Percentiles rank a stretch among this genome's conserved stretches.
Evolutionary conservation across 768 basidiomycete genomes (phyloP).

Genomic region (Tubosaeta sp.): DNA sequence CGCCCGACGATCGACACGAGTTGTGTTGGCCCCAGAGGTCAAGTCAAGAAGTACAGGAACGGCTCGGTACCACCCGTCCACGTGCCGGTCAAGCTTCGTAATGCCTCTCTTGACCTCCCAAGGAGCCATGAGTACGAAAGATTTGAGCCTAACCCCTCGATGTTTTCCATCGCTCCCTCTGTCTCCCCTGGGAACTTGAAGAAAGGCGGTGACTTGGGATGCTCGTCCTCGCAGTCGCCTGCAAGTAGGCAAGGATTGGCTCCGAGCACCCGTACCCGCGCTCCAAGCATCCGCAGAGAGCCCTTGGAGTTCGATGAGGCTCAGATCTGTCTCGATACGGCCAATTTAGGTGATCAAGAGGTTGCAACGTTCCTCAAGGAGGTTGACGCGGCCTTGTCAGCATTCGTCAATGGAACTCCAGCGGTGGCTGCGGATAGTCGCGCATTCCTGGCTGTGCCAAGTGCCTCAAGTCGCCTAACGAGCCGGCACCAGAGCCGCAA

Average conservation of each 20-base stretch:
- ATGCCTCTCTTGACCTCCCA: slow-evolving; percentile 29
- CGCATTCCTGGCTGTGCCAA: slow-evolving; percentile 28
- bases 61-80: slow-evolving; percentile 30
- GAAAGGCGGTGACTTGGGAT: slow-evolving; percentile 20
- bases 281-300: slow-evolving; percentile 28
- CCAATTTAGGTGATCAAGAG: slow-evolving; percentile 28
- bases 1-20: slow-evolving; percentile 32
- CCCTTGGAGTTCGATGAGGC: slow-evolving; percentile 28
- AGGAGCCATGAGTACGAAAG: slow-evolving; percentile 20
- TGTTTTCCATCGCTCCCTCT: slow-evolving; percentile 30
- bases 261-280: slow-evolving; percentile 16
- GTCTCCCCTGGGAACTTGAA: slow-evolving; percentile 20
- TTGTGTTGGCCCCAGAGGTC: slow-evolving; percentile 29
- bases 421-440: slow-evolving; percentile 29
- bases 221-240: slow-evolving; percentile 22
- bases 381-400: slow-evolving; percentile 27
- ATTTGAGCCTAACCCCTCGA: slow-evolving; percentile 27
- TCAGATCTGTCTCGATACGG: slow-evolving; percentile 30
- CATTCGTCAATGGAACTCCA: slow-evolving; percentile 22
- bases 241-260: slow-evolving; percentile 24
- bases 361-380: slow-evolving; percentile 30
- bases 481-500: slow-evolving; percentile 29
- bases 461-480: slow-evolving; percentile 20
- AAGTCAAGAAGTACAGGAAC: slow-evolving; percentile 29
- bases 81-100: slow-evolving; percentile 26